phyloP scores from a whole-genome alignment of 345 rosid species.

The Lumnitzera racemosa region DNA sequence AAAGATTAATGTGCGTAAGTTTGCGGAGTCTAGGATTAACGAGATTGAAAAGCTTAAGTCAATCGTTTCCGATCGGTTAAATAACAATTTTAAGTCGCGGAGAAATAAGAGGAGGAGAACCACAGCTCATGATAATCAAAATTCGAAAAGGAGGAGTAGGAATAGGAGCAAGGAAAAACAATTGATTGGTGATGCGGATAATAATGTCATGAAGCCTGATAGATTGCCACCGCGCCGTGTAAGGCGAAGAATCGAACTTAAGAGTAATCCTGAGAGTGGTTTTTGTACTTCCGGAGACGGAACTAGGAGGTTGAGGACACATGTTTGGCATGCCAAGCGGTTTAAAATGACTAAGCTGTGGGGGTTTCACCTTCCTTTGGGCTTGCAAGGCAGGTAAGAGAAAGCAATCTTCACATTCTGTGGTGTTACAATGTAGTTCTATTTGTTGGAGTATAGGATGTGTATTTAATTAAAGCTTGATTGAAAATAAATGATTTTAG shows the following conservation, averaged over 20 bases:
- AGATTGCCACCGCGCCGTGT: slow-evolving; percentile 38
- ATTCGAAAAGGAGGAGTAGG: slow-evolving; percentile 34
- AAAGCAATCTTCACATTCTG: slow-evolving; percentile 1
- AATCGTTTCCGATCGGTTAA: slow-evolving; percentile 37
- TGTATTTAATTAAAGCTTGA: too few species aligned
- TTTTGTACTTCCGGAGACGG: slow-evolving; percentile 69
- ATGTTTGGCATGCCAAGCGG: slow-evolving; percentile 91
- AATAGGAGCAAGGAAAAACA: slow-evolving; percentile 34
- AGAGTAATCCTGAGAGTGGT: slow-evolving; percentile 49
- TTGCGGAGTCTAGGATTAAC: slow-evolving; percentile 56
- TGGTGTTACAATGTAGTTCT: not conserved
- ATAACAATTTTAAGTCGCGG: slow-evolving; percentile 48
- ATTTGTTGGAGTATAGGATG: too few species aligned
- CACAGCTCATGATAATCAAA: slow-evolving; percentile 45
- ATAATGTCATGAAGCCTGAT: slow-evolving; percentile 12
- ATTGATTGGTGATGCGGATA: slow-evolving; percentile 8
- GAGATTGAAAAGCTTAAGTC: slow-evolving; percentile 72
- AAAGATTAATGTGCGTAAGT: slow-evolving; percentile 54
- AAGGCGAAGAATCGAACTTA: slow-evolving; percentile 56
- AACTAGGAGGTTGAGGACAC: slow-evolving; percentile 83
- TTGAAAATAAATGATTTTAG: too few species aligned
- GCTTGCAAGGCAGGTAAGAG: slow-evolving; percentile 74
- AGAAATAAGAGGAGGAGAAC: slow-evolving; percentile 86
- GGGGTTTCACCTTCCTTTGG: slow-evolving; percentile 84
- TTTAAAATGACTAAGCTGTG: slow-evolving; percentile 77